Evolutionary conservation across 2,329 filamentous ascomycete genomes (phyloP).

Genomic region (Fusarium transvaalense): DNA sequence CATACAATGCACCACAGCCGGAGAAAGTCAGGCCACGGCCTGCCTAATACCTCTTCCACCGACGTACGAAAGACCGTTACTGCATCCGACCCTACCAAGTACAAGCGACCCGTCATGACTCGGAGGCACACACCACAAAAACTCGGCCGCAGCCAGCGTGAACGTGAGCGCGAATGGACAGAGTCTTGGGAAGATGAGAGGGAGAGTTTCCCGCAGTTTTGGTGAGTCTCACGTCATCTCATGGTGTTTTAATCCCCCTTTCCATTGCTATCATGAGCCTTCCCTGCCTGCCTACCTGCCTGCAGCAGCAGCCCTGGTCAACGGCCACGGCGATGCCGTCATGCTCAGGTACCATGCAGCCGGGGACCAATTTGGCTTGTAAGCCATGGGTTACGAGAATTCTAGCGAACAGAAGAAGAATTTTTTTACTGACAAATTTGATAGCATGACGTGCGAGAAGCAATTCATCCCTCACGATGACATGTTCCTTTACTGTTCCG

Average conservation of each 20-base stretch:
- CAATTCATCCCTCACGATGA: conserved; percentile 72
- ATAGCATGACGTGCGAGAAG: conserved; percentile 75
- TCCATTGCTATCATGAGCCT: conserved; percentile 23
- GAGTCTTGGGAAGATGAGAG: conserved; percentile 69
- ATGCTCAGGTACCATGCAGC: conserved; percentile 32
- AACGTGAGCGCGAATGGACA: conserved; percentile 64
- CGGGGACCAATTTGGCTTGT: conserved; percentile 3
- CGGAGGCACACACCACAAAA: conserved; percentile 63
- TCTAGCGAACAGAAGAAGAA: not conserved
- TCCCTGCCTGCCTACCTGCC: conserved; percentile 39
- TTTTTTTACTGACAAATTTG: conserved; percentile 41
- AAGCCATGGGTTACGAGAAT: not conserved
- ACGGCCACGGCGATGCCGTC: conserved; percentile 33
- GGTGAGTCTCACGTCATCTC: conserved; percentile 61
- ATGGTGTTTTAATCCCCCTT: conserved; percentile 15
- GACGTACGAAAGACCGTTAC: conserved; percentile 66
- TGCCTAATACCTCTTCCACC: conserved; percentile 65
- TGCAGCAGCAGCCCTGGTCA: conserved; percentile 33
- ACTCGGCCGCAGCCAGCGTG: conserved; percentile 63
- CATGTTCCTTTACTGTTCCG: conserved; percentile 72
- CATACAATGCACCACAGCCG: conserved; percentile 67
- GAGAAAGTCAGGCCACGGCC: conserved; percentile 67
- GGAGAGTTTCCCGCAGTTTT: conserved; percentile 74
- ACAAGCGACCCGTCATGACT: conserved; percentile 62
- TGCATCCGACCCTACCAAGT: conserved; percentile 60